These are phyloP conservation scores for Anethum foeniculum DNA, from an alignment of 140 eudicot species.

Conservation along the genomic window DNA sequence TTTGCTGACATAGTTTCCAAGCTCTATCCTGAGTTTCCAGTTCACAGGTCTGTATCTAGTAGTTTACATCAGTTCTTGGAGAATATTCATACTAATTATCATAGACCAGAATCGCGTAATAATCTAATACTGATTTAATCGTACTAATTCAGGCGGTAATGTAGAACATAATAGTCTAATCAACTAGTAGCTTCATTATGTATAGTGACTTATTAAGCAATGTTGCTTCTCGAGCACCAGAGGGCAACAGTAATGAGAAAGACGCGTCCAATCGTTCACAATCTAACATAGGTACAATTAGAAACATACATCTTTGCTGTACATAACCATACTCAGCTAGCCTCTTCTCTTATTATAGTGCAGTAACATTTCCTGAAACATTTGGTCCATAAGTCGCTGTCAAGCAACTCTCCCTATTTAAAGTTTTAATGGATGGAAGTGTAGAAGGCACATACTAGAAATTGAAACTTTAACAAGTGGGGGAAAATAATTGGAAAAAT, in stretches of 20 bases:
- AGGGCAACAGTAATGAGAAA: background rate
- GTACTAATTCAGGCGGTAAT: background rate
- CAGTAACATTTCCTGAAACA: no score
- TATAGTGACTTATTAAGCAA: background rate
- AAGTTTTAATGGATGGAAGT: background rate
- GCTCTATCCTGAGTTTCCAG: conserved; percentile 54
- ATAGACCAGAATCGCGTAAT: background rate
- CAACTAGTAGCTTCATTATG: background rate
- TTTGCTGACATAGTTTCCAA: conserved; percentile 45
- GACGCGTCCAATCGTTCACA: background rate
- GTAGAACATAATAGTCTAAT: background rate
- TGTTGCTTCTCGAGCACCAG: no score
- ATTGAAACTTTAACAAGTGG: background rate
- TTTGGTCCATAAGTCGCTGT: background rate
- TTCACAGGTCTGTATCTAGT: conserved; percentile 38
- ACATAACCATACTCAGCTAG: background rate
- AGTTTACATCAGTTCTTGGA: background rate
- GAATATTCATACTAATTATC: background rate
- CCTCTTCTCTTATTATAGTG: no score
- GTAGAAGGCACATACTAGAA: background rate
- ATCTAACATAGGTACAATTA: no score
- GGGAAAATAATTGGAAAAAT: no score
- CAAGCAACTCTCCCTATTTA: background rate
- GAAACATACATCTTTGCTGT: background rate
- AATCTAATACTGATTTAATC: background rate